Evolutionary conservation across 805 yeast species (phyloP), one percentile per base, ranked within the genome.

Genomic region (Yamadazyma olivae): DNA sequence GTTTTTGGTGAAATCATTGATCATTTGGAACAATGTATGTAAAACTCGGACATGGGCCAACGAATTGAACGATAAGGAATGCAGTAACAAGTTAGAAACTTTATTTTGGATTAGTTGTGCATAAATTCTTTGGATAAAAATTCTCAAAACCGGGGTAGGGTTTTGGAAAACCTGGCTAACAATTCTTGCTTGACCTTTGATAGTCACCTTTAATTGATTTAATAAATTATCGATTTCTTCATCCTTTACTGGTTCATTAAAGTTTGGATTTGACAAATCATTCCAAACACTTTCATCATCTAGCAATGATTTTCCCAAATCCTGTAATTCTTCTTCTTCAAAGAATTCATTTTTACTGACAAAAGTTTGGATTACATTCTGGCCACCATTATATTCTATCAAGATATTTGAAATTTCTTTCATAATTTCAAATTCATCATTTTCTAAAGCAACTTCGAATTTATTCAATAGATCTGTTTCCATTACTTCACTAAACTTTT

Each of bases 321-420:
- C 36, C 41, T 68, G 61, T 3, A 50, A 53, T 39, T 75, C 73
- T 43, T 72, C 63, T 24, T 64, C 68, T 26, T 62, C 69, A 36
- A 70, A 66, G 56, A 90, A 83, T 32, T 80, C 83, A 53, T 85
- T 87, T 53, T 85, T 88, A 53, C 78, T 79, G 27, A 90, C 84
- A 60, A 86, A 91, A 32, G 82, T 79, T 53, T 82, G 87, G 6
- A 87, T 83, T 6, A 90, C 91, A 40, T 83, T 80, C 8, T 76
- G 71, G 9, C 96, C 96, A 14, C 88, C 91, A 53, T 91, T 90
- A 64, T 81, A 91, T 42, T 80, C 85, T 35, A 79, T 75, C 33
- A 90, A 67, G 13, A 89, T 75, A 33, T 77, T 77, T 0, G 96
- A 87, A 17, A 81, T 74, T 38, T 81, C 88, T 49, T 76, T 79